Percentiles rank a stretch among this genome's conserved stretches.
Evolutionary conservation across 2,329 filamentous ascomycete species (phyloP).

Genomic region (Microsporum ferrugineum): DNA sequence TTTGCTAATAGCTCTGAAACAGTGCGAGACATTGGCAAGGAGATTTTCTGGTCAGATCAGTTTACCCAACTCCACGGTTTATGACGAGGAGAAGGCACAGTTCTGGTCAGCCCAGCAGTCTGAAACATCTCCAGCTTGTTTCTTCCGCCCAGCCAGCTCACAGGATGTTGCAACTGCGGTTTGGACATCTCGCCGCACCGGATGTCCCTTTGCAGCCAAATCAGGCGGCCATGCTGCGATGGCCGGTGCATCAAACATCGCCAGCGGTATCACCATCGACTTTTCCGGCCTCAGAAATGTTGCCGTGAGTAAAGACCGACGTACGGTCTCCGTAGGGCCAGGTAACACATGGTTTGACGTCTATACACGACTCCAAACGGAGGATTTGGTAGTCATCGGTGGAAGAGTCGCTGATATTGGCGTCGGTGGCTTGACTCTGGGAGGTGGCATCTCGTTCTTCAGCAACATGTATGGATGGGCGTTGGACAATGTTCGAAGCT

Average conservation of each 20-base stretch:
- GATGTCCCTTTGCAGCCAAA: conserved; percentile 43
- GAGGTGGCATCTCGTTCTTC: conserved; percentile 27
- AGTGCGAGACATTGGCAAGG: background rate
- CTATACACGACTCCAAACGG: conserved; percentile 23
- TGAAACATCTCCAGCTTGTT: conserved; percentile 24
- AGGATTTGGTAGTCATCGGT: conserved; percentile 25
- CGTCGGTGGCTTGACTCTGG: conserved; percentile 20
- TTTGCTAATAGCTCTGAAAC: background rate
- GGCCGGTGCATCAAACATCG: conserved; percentile 36
- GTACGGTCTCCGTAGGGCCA: conserved; percentile 18
- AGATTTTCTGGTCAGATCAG: background rate
- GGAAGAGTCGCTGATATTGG: conserved; percentile 23
- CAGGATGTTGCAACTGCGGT: conserved; percentile 23
- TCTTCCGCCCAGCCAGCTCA: conserved; percentile 23
- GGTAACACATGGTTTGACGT: conserved; percentile 28
- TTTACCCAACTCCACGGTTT: background rate
- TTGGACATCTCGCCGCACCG: conserved; percentile 21
- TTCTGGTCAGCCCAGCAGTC: conserved; percentile 29
- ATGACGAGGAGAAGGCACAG: background rate
- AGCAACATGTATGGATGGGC: conserved; percentile 24
- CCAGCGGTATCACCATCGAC: conserved; percentile 29
- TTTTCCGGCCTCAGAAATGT: conserved; percentile 23
- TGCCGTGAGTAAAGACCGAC: background rate
- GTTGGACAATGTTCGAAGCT: conserved; percentile 27
- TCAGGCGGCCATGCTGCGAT: conserved; percentile 41